Base-by-base conservation (phyloP, 371 early-diverging fungal species). In the Mortierella sp. region DNA sequence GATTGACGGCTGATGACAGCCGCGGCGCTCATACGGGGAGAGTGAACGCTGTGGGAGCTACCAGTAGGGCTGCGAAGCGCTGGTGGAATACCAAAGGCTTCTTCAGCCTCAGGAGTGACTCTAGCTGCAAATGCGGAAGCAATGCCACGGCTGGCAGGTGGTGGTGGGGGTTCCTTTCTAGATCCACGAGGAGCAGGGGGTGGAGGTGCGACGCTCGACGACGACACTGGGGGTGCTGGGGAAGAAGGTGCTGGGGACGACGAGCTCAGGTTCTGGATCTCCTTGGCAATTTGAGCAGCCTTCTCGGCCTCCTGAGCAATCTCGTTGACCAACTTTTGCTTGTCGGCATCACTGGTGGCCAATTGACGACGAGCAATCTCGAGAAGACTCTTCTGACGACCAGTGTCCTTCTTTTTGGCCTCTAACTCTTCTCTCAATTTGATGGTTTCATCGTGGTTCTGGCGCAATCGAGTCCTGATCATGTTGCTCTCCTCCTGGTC, bases 371-470 rank as follows among this genome's bases (percentile, higher is more conserved):
- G 80, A 3, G 82, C 80, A 75, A 86, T 86, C 80, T 86, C 82
- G 50, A 86, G 57, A 7, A 86, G 74, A 44, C 82, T 74, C 65
- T 82, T 86, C 45, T 86, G 87, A 16, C 87, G 82, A 11, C 78
- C 78, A 34, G 87, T 86, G 34, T 86, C 87, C 74, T 82, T 82
- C 78, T 80, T 82, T 74, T 82, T 86, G 60, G 87, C 77, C 57
- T 81, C 86, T n/a, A 91, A 82, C 52, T 91, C 91, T 24, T 83
- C 83, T 34, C 81, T 65, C 74, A 91, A 79, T 68, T 80, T 84
- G 58, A 82, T 75, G 24, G 82, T 87, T 75, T 91, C 91, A 3
- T 90, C 91, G 71, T 91, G 88, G 57, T 90, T 90, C 77, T 87
- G 87, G n/a, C 83, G 79, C 70, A 91, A 78, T 21, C 86, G 81